Base-by-base conservation (phyloP, 371 early-diverging fungal species). In the Rhizopus arrhizus region DNA sequence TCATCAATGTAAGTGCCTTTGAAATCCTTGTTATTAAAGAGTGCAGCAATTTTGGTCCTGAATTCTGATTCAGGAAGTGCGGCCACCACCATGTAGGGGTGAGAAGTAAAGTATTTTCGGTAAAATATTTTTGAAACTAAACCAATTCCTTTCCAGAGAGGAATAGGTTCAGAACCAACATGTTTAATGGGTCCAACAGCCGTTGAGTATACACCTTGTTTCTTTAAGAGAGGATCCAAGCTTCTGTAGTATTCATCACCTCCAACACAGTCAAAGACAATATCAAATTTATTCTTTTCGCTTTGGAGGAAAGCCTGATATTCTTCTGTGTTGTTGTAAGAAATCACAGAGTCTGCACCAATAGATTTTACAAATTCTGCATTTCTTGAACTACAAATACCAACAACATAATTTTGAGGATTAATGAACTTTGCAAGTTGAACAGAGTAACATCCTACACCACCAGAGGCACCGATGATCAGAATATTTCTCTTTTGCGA, bases 281-380 rank as follows among this genome's bases (percentile, higher is more conserved):
- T 28, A 58, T 85, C 85, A 56, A 70, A 78, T 2, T 69, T 62
- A 0, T 32, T 58, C 4, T 65, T 59, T 6, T 47, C 56, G 35
- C 56, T 48, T 6, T 56, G 41, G 15, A 64, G n/a, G 67, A 67
- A 34, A 28, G 40, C 9, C 51, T 72, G 35, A 66, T 60, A 40
- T 53, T 34, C 75, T 38, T 73, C 73, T 7, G 58, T 22, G 3
- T 69, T 58, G 2, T 62, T 82, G 66, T 90, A 88, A 57, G 87
- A 82, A 6, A 90, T 67, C 4, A 85, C 73, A 12, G 66, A 58
- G 40, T 88, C 89, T 0, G 88, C 88, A n/a, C 88, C 88, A 8
- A 89, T 61, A 0, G 58, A 48, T 43, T 68, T 66, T 13, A 86
- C 85, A 28, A 82, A 65, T 32, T 78, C 77, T 12, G 69, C 66